Base-by-base conservation (phyloP, 2,329 filamentous ascomycete genomes). In the Metarhizium brunneum region DNA sequence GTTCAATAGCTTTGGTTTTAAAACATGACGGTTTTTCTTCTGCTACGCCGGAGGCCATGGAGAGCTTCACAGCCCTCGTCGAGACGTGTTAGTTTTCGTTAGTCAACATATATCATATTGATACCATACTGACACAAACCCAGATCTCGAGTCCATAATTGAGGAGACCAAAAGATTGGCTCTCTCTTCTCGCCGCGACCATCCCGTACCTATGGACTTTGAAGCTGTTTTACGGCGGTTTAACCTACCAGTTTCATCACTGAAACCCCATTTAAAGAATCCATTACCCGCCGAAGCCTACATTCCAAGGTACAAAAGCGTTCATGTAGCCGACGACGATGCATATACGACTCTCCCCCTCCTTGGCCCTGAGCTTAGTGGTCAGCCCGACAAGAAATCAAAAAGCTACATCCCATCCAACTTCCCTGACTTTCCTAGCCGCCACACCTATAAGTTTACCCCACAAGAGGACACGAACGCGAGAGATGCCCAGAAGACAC, bases 361-460 rank as follows among this genome's bases (percentile, higher is more conserved):
- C 8, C 71, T 80, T 16, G 77, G 79, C 29, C 67, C 73, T 4
- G 82, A 85, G 54, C 71, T 86, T 2, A 84, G 82, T 56, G 83
- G 83, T 42, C 74, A 76, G 56, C 62, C 71, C 1, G 83, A 86
- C 59, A 84, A 83, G 62, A 73, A 78, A 8, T 66, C 72, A 13
- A 80, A 79, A 62, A 55, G 66, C 29, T 84, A 82, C 66, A 84
- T 86, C 11, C 83, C 83, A 0, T 68, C 70, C 40, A 74, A 75
- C 0, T 84, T 86, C 53, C 83, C 83, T 0, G 73, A 78, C 10
- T 86, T 86, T 57, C 83, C 83, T 0, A 84, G 82, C 65, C 80
- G 79, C 49, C 82, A 86, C 62, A 86, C 83, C 3, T 86, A 85
- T 68, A 78, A 76, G 43, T 81, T 78, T 62, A 86, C 83, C 0